Evolutionary conservation across 495 filamentous ascomycete species (phyloP).

Genomic region (Neurospora hispaniola): DNA sequence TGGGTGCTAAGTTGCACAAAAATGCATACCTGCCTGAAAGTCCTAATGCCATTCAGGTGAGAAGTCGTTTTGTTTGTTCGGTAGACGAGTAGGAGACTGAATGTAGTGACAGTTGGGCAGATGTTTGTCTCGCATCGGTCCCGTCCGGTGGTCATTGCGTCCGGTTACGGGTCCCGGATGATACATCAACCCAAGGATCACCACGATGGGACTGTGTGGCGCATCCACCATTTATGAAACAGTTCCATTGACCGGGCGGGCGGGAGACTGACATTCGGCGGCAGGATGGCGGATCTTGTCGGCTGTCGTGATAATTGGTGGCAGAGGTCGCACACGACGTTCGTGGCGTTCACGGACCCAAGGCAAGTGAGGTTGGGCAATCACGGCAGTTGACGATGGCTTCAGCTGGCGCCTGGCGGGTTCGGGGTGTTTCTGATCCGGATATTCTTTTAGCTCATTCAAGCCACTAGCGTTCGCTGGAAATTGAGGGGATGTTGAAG

Average conservation of each 20-base stretch:
- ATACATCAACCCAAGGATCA: neutral
- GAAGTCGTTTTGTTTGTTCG: neutral
- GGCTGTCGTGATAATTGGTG: neutral
- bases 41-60: neutral
- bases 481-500: neutral
- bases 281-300: neutral
- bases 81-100: neutral
- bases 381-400: neutral
- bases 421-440: neutral
- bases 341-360: neutral
- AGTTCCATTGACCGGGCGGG: neutral
- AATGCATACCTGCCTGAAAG: neutral
- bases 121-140: neutral
- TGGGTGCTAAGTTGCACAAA: neutral
- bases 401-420: neutral
- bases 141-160: neutral
- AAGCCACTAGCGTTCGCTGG: neutral
- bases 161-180: neutral
- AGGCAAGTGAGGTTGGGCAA: neutral
- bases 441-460: neutral
- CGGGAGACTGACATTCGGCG: neutral
- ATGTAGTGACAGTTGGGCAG: neutral
- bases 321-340: neutral
- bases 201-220: neutral
- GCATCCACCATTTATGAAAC: neutral